Percentiles rank a stretch among this genome's conserved stretches.
These are phyloP conservation scores for Articulospora tetracladia DNA, from an alignment of 495 filamentous ascomycete genomes.

Conservation along the genomic window DNA sequence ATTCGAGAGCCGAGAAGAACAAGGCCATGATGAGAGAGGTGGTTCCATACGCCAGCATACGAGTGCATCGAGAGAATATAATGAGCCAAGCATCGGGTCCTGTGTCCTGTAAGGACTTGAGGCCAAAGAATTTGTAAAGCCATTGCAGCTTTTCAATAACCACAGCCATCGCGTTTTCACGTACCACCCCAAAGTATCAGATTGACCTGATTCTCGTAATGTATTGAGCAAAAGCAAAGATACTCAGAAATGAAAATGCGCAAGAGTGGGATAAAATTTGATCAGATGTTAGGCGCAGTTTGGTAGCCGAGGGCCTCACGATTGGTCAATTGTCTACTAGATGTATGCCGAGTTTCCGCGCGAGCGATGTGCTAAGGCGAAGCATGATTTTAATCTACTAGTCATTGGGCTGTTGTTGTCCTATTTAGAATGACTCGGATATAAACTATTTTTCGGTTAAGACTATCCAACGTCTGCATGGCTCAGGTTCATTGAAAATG, in stretches of 20 bases:
- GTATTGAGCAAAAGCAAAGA: not conserved
- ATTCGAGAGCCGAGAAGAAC: constrained; percentile 62
- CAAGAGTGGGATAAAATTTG: not conserved
- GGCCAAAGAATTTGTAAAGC: constrained; percentile 33
- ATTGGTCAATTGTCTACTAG: not conserved
- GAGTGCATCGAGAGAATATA: constrained; percentile 66
- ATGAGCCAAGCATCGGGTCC: constrained; percentile 66
- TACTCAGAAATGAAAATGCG: not conserved
- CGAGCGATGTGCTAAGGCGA: not conserved
- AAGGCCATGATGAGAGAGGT: constrained; percentile 75
- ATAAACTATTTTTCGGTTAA: too few species aligned
- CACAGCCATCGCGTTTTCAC: not conserved
- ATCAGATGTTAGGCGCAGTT: not conserved
- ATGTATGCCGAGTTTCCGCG: not conserved
- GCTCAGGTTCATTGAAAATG: too few species aligned
- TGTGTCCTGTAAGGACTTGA: constrained; percentile 37
- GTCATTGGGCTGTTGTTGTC: too few species aligned
- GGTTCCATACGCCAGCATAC: constrained; percentile 75
- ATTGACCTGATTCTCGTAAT: not conserved
- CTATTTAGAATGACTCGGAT: too few species aligned
- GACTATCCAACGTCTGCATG: too few species aligned
- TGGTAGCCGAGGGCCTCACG: not conserved
- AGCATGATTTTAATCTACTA: too few species aligned
- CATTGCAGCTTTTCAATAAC: constrained; percentile 13
- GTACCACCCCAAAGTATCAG: not conserved